These are phyloP conservation scores for Pleomassaria siparia DNA, from an alignment of 2,329 filamentous ascomycete species.

Conservation along the genomic window DNA sequence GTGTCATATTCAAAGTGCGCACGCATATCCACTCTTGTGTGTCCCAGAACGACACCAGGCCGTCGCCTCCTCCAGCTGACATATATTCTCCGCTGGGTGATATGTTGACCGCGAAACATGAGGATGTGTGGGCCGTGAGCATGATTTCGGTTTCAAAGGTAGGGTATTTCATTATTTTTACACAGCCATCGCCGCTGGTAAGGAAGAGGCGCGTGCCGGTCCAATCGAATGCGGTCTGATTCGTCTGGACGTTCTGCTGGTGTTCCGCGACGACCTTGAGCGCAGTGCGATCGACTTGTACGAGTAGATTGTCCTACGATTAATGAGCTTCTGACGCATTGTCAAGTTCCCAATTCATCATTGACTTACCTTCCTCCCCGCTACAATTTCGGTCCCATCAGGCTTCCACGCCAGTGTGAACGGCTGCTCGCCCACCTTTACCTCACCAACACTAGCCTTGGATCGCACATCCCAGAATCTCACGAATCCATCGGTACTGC, in stretches of 20 bases:
- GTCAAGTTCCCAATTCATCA: neutral
- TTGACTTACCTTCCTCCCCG: constrained; percentile 67
- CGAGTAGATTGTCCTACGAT: constrained; percentile 61
- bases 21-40: constrained; percentile 76
- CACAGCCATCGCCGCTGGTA: constrained; percentile 70
- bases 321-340: neutral
- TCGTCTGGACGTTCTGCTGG: constrained; percentile 66
- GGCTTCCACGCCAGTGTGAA: constrained; percentile 75
- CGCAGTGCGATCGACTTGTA: constrained; percentile 63
- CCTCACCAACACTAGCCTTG: constrained; percentile 69
- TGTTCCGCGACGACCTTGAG: constrained; percentile 59
- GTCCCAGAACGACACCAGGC: constrained; percentile 75
- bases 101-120: constrained; percentile 68
- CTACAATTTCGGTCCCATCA: constrained; percentile 68
- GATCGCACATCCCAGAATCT: constrained; percentile 80
- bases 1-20: constrained; percentile 68
- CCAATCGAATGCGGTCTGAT: constrained; percentile 75
- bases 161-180: constrained; percentile 62
- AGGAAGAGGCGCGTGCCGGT: constrained; percentile 69
- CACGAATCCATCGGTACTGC: constrained; percentile 72
- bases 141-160: constrained; percentile 53
- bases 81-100: constrained; percentile 72
- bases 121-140: constrained; percentile 72
- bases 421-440: constrained; percentile 62
- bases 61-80: constrained; percentile 74